Base-by-base conservation (phyloP, 2,329 filamentous ascomycete species). In the Alternaria incomplexa region DNA sequence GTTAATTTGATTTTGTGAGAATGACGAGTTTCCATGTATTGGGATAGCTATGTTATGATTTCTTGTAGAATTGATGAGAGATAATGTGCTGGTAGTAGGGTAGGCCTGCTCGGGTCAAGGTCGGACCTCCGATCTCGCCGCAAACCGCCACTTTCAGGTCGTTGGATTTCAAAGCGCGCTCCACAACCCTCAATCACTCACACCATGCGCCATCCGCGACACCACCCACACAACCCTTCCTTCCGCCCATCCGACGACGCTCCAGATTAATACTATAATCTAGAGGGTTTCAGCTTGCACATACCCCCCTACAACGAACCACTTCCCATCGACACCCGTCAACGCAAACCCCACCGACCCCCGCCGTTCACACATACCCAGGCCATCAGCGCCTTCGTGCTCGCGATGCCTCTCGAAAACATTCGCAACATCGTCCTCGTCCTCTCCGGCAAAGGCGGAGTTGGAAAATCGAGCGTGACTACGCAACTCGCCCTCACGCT, bases 391-490 rank as follows among this genome's bases (percentile, higher is more conserved):
- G n/a, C 20, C 25, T n/a, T 4, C 23, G 12, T 48, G 20, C n/a
- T 58, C 61, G 81, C 70, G 28, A 91, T 91, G 89, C 90, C 89
- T 64, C 84, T 92, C 26, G 80, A 86, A 57, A 90, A 90, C 71
- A 87, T 95, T 74, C 91, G 92, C 74, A 89, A 94, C 77, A 90
- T 96, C 66, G 85, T 93, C 68, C 87, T 96, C 71, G 91, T 93
- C 66, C 90, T 99, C 51, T 98, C 96, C 12, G 96, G 96, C 73
- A 99, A 99, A 86, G 96, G 96, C 76, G 96, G 96, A 72, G 96
- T 99, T 20, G 96, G 96, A 62, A 99, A 99, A 85, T 98, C 95
- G 46, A 97, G 93, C 56, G 90, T 97, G n/a, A 98, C 96, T 1
- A 96, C 95, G 1, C 96, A 99, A 80, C 89, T 99, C 15, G 96